Conservation (phyloP, 208 protist genomes). For the Trypanosoma melophagium region DNA sequence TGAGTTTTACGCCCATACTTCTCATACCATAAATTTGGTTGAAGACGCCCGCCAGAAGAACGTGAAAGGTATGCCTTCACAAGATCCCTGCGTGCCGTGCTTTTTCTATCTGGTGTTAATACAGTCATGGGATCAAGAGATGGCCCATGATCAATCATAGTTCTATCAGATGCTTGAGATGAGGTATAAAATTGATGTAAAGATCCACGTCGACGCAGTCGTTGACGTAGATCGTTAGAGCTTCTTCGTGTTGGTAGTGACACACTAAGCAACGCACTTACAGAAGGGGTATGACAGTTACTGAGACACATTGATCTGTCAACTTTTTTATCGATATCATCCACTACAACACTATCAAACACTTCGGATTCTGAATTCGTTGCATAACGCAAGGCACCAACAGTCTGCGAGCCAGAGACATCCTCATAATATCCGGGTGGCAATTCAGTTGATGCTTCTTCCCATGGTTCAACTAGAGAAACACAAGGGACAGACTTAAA, state of each 20-base stretch:
- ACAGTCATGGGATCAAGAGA: slow-evolving; percentile 1
- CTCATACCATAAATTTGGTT: background rate
- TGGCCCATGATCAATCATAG: slow-evolving; percentile 23
- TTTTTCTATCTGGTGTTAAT: slow-evolving; percentile 1
- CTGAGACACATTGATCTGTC: background rate
- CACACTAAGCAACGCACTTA: slow-evolving; percentile 1
- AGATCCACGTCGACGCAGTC: slow-evolving; percentile 2
- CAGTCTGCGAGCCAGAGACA: too few species aligned
- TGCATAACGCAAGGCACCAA: background rate
- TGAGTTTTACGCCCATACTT: background rate
- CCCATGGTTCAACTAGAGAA: background rate
- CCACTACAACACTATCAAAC: background rate
- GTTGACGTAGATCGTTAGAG: background rate
- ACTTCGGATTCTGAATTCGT: background rate
- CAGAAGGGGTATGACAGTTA: background rate
- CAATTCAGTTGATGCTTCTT: too few species aligned
- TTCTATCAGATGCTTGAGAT: slow-evolving; percentile 23
- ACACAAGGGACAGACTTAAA: background rate
- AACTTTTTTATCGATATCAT: background rate
- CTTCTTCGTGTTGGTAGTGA: background rate
- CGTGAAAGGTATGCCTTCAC: slow-evolving; percentile 9
- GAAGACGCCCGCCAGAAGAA: background rate
- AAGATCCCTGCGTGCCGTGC: background rate
- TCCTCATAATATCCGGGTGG: too few species aligned
- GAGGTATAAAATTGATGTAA: slow-evolving; percentile 4